Conservation (phyloP, 805 yeast genomes). For the Nakazawaea molendinolei region DNA sequence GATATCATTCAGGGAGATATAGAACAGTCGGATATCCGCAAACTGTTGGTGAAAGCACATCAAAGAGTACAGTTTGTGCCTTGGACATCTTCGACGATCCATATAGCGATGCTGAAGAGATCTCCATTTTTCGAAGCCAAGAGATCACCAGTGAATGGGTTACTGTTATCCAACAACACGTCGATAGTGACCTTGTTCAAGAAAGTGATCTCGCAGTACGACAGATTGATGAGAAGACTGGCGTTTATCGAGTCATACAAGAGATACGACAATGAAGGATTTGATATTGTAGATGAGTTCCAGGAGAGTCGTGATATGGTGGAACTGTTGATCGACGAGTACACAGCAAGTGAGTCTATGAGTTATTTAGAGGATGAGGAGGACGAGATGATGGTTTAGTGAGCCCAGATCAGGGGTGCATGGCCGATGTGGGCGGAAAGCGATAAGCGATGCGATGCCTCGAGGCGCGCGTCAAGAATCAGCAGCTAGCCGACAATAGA, state of each 20-base stretch:
- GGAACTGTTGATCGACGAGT: slow-evolving; percentile 39
- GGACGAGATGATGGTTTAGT: slow-evolving; percentile 23
- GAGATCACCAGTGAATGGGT: slow-evolving; percentile 55
- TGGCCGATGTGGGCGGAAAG: no score
- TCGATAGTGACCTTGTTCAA: slow-evolving; percentile 61
- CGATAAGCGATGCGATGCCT: no score
- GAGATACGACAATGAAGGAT: slow-evolving; percentile 36
- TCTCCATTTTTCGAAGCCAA: slow-evolving; percentile 45
- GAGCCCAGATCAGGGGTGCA: no score
- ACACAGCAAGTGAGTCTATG: slow-evolving; percentile 32
- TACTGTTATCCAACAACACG: slow-evolving; percentile 80
- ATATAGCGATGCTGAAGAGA: slow-evolving; percentile 67
- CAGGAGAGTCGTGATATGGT: slow-evolving; percentile 43
- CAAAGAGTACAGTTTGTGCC: slow-evolving; percentile 73
- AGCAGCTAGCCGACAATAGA: no score
- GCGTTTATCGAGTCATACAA: slow-evolving; percentile 82
- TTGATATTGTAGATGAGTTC: slow-evolving; percentile 41
- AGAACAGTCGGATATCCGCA: slow-evolving; percentile 67
- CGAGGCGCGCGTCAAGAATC: no score
- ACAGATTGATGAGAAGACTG: slow-evolving; percentile 65
- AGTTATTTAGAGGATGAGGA: slow-evolving; percentile 42
- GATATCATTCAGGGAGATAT: slow-evolving; percentile 63
- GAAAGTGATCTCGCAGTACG: slow-evolving; percentile 70
- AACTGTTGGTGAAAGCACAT: slow-evolving; percentile 57
- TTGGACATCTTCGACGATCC: slow-evolving; percentile 76